Base-by-base conservation (phyloP, 768 basidiomycete species). In the Podaxis sp. region DNA sequence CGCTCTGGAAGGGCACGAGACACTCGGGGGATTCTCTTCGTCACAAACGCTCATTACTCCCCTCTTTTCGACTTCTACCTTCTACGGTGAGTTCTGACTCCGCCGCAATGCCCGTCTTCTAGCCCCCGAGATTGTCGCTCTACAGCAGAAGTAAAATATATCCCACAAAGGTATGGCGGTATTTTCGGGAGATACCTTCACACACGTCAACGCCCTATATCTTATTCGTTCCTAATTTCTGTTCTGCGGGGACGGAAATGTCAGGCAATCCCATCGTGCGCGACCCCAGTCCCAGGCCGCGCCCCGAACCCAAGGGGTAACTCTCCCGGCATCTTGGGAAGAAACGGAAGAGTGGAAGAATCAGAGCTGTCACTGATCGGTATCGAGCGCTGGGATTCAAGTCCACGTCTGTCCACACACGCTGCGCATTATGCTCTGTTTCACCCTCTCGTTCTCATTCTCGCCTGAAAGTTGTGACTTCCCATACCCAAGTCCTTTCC, bases 281-380 rank as follows among this genome's bases (percentile, higher is more conserved):
- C 19, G 30, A 24, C 36, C 42, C 38, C 7, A 15, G 49, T 51
- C 54, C 22, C 24, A 56, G 54, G 26, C 40, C 56, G 36, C 36
- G 56, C 7, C 40, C 56, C 56, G 56, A 57, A 57, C 56, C 56
- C 56, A 57, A 44, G 56, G 56, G 5, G 22, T 26, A 12, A 46
- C 40, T 38, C 40, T 24, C 40, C 56, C 56, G 56, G 56, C 56
- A 44, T 44, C 40, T 28, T 57, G 56, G 56, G 56, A 57, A 57
- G 24, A 42, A 42, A 42, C 22, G 56, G 42, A 57, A n/a, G 15
- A 42, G 28, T 13, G 54, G 24, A 39, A 51, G 49, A 51, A 26
- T 24, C 49, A 13, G 49, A 51, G 11, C 22, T 51, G 49, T 24
- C 49, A 51, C 22, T 12, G 13, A 28, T 51, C 49, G 26, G 8